Evolutionary conservation across 345 rosid genomes (phyloP).

Genomic region (Bruguiera gymnorhiza): DNA sequence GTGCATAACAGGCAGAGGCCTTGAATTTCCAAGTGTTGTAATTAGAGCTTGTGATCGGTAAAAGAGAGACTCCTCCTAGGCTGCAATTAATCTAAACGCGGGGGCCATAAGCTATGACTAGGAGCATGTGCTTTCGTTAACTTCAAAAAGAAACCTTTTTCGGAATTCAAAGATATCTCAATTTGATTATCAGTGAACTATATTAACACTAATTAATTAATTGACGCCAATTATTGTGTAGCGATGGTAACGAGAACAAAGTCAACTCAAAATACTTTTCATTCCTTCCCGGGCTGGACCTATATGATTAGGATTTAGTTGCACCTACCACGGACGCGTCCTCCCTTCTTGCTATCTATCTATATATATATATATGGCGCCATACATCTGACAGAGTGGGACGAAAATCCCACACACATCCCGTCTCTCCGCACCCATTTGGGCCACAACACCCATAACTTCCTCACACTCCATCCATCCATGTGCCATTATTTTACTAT

Average conservation of each 20-base stretch:
- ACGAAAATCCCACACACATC: conserved; percentile 12
- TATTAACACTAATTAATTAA: too few species aligned
- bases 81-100: too few species aligned
- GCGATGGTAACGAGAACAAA: too few species aligned
- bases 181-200: not conserved
- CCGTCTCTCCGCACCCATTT: conserved; percentile 11
- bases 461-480: conserved; percentile 49
- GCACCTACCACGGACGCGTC: too few species aligned
- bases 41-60: too few species aligned
- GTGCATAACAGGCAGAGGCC: too few species aligned
- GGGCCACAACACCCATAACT: conserved; percentile 52
- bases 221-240: too few species aligned
- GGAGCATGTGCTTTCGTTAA: conserved; percentile 35
- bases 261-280: too few species aligned
- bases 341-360: not conserved
- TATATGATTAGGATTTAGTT: not conserved
- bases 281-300: not conserved
- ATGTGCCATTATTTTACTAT: conserved; percentile 21
- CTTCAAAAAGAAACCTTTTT: conserved; percentile 17
- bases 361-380: too few species aligned
- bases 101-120: not conserved
- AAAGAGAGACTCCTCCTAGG: not conserved
- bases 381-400: too few species aligned
- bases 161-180: conserved; percentile 14
- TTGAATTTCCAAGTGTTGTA: too few species aligned